Evolutionary conservation across 1,139 yeast genomes (phyloP).

Genomic region (Scheffersomyces segobiensis): DNA sequence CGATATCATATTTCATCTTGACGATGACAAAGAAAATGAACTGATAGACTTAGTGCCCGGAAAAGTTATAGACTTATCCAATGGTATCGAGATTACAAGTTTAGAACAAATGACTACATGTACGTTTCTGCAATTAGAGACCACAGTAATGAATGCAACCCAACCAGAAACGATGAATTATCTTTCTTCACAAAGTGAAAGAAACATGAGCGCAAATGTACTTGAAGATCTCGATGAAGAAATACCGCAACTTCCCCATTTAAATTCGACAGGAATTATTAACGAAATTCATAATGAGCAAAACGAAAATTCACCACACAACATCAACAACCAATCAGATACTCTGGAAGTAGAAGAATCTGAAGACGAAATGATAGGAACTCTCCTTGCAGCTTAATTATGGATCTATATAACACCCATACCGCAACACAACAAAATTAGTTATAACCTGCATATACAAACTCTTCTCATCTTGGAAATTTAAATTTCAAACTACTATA

Average conservation of each 20-base stretch:
- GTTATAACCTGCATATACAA: background rate
- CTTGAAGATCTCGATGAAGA: background rate
- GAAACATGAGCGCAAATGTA: background rate
- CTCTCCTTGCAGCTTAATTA: background rate
- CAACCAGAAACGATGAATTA: background rate
- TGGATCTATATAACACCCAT: background rate
- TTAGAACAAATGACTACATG: background rate
- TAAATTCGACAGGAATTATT: too few relatives aligned
- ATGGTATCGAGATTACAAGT: background rate
- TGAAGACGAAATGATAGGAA: constrained; percentile 11
- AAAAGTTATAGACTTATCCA: background rate
- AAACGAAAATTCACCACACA: background rate
- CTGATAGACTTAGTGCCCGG: background rate
- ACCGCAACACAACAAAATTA: background rate
- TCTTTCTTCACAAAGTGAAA: background rate
- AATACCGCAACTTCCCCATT: background rate
- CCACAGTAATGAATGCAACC: background rate
- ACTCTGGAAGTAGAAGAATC: constrained; percentile 14
- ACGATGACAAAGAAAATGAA: constrained; percentile 1
- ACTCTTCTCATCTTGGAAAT: background rate
- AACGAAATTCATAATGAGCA: background rate
- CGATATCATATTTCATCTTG: constrained; percentile 11
- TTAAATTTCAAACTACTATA: background rate
- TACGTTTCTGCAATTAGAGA: background rate
- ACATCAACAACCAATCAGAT: background rate